Evolutionary conservation across 768 basidiomycete genomes (phyloP).

Genomic region (Botryobasidium botryosum): DNA sequence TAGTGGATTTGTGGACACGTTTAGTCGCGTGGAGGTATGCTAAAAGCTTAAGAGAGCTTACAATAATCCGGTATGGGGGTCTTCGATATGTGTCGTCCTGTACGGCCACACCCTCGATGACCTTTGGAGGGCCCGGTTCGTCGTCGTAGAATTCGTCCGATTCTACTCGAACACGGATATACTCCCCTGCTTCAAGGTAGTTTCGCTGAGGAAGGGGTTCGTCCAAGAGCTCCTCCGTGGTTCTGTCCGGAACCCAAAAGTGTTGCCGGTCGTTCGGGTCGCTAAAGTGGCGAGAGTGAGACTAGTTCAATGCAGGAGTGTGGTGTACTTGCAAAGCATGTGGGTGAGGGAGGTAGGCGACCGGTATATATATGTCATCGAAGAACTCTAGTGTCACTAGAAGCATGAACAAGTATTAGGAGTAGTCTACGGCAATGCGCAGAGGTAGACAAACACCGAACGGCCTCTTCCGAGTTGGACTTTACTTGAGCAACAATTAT

Average conservation of each 20-base stretch:
- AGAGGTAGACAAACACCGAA: conserved; percentile 43
- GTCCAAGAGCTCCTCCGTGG: conserved; percentile 43
- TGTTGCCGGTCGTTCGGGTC: conserved; percentile 70
- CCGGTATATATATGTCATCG: conserved; percentile 79
- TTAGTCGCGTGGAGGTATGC: not conserved
- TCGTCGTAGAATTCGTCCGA: conserved; percentile 73
- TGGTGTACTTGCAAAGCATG: conserved; percentile 52
- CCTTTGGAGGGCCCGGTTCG: conserved; percentile 70
- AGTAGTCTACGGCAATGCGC: not conserved
- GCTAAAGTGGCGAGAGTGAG: conserved; percentile 21
- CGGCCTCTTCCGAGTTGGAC: conserved; percentile 68
- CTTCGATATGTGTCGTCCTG: conserved; percentile 30
- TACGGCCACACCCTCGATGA: conserved; percentile 46
- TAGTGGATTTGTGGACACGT: conserved; percentile 16
- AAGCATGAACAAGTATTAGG: not conserved
- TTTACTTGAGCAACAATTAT: conserved; percentile 81
- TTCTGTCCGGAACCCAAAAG: conserved; percentile 64
- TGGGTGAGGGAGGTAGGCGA: conserved; percentile 63
- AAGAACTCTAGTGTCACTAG: conserved; percentile 87
- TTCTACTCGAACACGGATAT: conserved; percentile 63
- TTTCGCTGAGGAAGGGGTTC: conserved; percentile 47
- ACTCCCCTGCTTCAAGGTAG: conserved; percentile 66
- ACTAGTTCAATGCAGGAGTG: not conserved
- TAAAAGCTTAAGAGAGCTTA: conserved; percentile 22
- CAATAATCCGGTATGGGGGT: conserved; percentile 56